A percentile compares a stretch with the other conserved stretches of the same genome.
phyloP scores from a whole-genome alignment of 495 filamentous ascomycete species.

The Xylaria longipes region DNA sequence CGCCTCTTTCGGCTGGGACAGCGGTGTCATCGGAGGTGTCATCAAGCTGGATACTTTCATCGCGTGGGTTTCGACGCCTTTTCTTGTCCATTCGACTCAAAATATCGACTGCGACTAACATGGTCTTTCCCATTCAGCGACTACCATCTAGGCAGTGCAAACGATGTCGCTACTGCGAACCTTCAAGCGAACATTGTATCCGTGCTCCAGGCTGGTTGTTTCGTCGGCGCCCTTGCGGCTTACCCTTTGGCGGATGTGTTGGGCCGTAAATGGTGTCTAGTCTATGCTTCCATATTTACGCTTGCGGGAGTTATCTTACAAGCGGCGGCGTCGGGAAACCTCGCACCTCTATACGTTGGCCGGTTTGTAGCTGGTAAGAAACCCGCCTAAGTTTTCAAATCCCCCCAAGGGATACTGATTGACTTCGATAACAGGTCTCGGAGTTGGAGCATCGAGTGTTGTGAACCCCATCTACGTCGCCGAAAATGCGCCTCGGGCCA shows the following conservation, averaged over 20 bases:
- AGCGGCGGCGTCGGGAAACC: slow-evolving; percentile 47
- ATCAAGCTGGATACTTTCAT: slow-evolving; percentile 56
- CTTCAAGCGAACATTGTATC: slow-evolving; percentile 64
- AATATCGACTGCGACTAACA: slow-evolving; percentile 37
- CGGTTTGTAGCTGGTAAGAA: slow-evolving; percentile 66
- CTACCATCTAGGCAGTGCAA: slow-evolving; percentile 39
- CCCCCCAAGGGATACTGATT: background rate
- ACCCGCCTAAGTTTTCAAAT: background rate
- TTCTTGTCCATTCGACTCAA: slow-evolving; percentile 45
- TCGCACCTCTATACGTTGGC: slow-evolving; percentile 67
- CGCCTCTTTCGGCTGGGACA: slow-evolving; percentile 73
- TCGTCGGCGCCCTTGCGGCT: slow-evolving; percentile 67
- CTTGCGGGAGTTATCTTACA: slow-evolving; percentile 51
- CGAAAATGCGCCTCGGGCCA: slow-evolving; percentile 74
- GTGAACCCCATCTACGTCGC: slow-evolving; percentile 63
- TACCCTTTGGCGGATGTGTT: slow-evolving; percentile 58
- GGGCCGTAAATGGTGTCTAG: slow-evolving; percentile 57
- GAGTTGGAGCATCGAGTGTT: slow-evolving; percentile 66
- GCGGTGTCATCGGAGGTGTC: slow-evolving; percentile 71
- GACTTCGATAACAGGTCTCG: slow-evolving; percentile 49
- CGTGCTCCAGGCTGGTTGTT: slow-evolving; percentile 68
- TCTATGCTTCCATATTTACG: slow-evolving; percentile 47
- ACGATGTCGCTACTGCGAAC: slow-evolving; percentile 42
- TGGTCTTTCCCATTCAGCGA: slow-evolving; percentile 42
- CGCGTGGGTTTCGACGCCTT: slow-evolving; percentile 32